Base-by-base conservation (phyloP, 768 basidiomycete species). In the Lentinula sp. region DNA sequence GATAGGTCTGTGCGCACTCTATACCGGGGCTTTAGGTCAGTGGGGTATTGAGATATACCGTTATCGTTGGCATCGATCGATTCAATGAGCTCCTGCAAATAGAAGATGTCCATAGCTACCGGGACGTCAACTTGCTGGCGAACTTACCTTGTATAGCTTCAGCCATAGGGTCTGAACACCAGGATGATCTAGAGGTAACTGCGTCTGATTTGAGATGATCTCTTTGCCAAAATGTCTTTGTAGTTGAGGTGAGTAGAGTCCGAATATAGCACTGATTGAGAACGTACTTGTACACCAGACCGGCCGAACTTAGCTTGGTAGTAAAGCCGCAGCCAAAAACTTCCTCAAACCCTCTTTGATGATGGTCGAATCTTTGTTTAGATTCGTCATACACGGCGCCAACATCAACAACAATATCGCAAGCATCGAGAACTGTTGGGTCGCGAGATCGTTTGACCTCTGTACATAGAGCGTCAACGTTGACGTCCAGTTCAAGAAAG, bases 331-430 rank as follows among this genome's bases (percentile, higher is more conserved):
- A 78, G 2, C 94, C 96, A 70, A 99, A 97, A 28, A 91, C 83
- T 70, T 96, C 91, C 6, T 78, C 79, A 72, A 99, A 99, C 0
- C 90, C 95, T 45, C 95, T 85, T 69, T 99, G 96, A 70, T 99
- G 96, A 70, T 99, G 96, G 73, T 99, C 96, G 71, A 93, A 99
- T 42, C 89, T 82, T 57, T 88, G 83, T 59, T 79, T 85, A 62
- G 76, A 76, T 68, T 87, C 85, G 59, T 96, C 93, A 72, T 98
- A 99, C 23, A 91, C 81, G 6, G 91, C 95, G 9, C 97, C 95
- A 54, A 99, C 95, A 69, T 99, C 96, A 23, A 98, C 93, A 35
- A 99, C 91, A 68, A 99, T 94, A 71, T 95, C 88, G 72, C 95
- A 95, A 6, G 85, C 79, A 62, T 86, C 86, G 37, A 95, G 81